Evolutionary conservation across 805 yeast genomes (phyloP).

Genomic region (Lipomyces yamadae): DNA sequence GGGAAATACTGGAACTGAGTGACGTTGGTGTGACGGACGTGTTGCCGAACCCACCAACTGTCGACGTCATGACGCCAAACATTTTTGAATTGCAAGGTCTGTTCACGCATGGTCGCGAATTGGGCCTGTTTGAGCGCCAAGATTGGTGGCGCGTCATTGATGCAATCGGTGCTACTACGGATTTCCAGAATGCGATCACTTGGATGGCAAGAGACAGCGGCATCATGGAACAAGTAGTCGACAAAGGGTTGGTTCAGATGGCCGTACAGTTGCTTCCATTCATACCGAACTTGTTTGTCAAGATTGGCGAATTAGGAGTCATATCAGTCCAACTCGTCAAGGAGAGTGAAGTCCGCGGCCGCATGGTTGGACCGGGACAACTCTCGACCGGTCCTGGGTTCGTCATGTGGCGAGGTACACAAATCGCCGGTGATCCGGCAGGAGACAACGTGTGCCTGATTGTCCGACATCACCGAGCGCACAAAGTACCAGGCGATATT

Average conservation of each 20-base stretch:
- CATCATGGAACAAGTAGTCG: slow-evolving; percentile 38
- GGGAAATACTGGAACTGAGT: slow-evolving; percentile 40
- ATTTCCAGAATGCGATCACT: slow-evolving; percentile 49
- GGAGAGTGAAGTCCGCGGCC: slow-evolving; percentile 4
- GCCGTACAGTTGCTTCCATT: slow-evolving; percentile 75
- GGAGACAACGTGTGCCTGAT: slow-evolving; percentile 8
- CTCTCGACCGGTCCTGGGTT: slow-evolving; percentile 22
- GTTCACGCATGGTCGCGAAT: slow-evolving; percentile 54
- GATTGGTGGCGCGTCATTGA: slow-evolving; percentile 80
- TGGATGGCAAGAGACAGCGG: slow-evolving; percentile 47
- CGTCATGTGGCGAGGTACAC: slow-evolving; percentile 37
- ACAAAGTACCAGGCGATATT: slow-evolving; percentile 42
- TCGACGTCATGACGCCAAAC: slow-evolving; percentile 70
- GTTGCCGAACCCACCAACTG: slow-evolving; percentile 13
- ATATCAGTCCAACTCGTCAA: slow-evolving; percentile 48
- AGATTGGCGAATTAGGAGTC: slow-evolving; percentile 71
- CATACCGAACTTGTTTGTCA: slow-evolving; percentile 66
- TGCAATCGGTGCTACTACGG: slow-evolving; percentile 55
- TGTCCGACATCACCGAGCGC: slow-evolving; percentile 13
- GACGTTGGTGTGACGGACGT: not conserved
- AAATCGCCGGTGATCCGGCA: not conserved
- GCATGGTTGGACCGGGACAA: not conserved
- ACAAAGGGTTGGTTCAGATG: slow-evolving; percentile 60
- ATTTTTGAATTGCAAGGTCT: slow-evolving; percentile 62
- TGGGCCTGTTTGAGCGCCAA: slow-evolving; percentile 55